Percentiles rank a stretch among this genome's conserved stretches.
Evolutionary conservation across 2,329 filamentous ascomycete species (phyloP).

Genomic region (Pseudomassariella vexata): DNA sequence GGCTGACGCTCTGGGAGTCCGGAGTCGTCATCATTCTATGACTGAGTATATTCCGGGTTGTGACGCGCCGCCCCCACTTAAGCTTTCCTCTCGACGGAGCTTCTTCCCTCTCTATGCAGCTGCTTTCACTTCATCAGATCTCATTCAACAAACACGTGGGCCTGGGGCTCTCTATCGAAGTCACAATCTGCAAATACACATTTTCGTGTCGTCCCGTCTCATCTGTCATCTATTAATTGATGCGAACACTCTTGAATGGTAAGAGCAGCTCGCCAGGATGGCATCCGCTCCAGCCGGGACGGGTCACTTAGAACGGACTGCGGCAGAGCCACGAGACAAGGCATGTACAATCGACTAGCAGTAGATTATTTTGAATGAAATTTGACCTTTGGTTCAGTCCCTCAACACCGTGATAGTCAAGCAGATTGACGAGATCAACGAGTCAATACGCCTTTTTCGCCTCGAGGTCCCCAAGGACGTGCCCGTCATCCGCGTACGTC

Average conservation of each 20-base stretch:
- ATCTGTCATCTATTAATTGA: too few species aligned
- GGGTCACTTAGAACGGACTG: conserved; percentile 66
- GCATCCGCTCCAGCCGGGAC: conserved; percentile 18
- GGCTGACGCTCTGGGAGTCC: too few species aligned
- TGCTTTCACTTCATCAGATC: too few species aligned
- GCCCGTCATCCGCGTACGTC: conserved; percentile 40
- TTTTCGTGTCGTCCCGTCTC: too few species aligned
- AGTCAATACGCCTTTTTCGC: conserved; percentile 61
- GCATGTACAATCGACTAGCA: conserved; percentile 26
- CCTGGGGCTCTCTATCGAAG: too few species aligned
- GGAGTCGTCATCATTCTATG: too few species aligned
- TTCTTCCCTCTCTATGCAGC: too few species aligned
- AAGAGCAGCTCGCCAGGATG: conserved; percentile 9
- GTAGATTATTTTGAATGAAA: not conserved
- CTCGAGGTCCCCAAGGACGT: conserved; percentile 49
- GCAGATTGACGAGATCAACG: conserved; percentile 59
- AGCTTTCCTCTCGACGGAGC: too few species aligned
- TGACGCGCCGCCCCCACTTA: too few species aligned
- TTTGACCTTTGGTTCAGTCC: conserved; percentile 23
- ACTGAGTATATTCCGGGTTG: too few species aligned
- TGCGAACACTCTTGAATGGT: not conserved
- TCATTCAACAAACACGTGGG: too few species aligned
- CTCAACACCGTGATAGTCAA: conserved; percentile 58
- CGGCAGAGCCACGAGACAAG: conserved; percentile 63
- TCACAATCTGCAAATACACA: too few species aligned